Base-by-base conservation (phyloP, 306 rosid species). In the Quercus wislizeni region DNA sequence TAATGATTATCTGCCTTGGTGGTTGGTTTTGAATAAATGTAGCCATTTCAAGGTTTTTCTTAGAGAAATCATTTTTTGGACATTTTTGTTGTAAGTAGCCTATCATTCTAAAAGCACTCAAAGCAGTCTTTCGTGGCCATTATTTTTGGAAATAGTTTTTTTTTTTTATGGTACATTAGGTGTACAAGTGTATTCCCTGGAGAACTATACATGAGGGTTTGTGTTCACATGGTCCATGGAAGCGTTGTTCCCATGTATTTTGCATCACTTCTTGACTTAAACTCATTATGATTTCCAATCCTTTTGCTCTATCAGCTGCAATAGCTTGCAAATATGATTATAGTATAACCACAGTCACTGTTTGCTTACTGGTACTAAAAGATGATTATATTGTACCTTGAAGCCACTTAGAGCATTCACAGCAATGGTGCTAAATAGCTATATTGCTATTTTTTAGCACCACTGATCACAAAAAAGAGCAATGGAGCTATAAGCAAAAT, bases 1-100 rank as follows among this genome's bases (percentile, higher is more conserved):
- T 76, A 75, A 83, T 64, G 68, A 65, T 68, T 33, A 43, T 82
- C 58, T 68, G 76, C 70, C 52, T 67, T 33, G 27, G 65, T 21
- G 65, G 27, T 67, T 64, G 41, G 41, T 67, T 67, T 67, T n/a
- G 27, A 67, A 67, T 20, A 21, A 67, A 33, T 65, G 33, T 33
- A 67, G 8, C 72, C 52, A 67, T 31, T n/a, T 67, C 52, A 67
- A 14, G 72, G 52, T 67, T 67, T 17, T 28, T 33, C 52, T 19
- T 67, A 1, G 52, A 67, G 38, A 67, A 41, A 8, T 41, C 12
- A 41, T 35, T 33, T 18, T 33, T 19, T 33, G 17, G 17, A 19
- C 25, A 35, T 6, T 9, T 27, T 31, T 18, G 27, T 17, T 33
- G 27, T 4, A 30, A 18, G 9, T 67, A 19, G 43, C 25, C 7